These are phyloP conservation scores for Nakaseomyces kungkrabaensis DNA, from an alignment of 1,139 yeast genomes.

Conservation along the genomic window DNA sequence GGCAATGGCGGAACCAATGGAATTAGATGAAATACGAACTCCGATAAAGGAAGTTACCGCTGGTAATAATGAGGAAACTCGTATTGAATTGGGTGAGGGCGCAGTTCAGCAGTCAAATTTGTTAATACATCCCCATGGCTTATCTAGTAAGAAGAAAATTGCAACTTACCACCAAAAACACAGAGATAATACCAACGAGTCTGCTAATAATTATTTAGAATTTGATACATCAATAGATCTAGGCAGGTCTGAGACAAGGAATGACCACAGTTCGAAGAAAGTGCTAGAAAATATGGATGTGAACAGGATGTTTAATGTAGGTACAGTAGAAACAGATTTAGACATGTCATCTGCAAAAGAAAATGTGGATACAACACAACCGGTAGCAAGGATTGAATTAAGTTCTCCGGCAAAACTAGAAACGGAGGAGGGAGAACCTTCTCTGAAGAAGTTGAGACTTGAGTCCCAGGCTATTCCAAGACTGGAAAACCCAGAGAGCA, in stretches of 20 bases:
- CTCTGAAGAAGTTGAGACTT: constrained; percentile 14
- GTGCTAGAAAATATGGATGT: constrained; percentile 18
- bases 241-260: neutral
- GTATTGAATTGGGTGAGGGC: neutral
- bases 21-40: neutral
- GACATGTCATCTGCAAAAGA: neutral
- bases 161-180: neutral
- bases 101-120: neutral
- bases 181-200: neutral
- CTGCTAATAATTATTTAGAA: neutral
- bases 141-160: constrained; percentile 11
- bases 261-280: neutral
- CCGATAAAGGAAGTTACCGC: neutral
- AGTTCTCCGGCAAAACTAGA: constrained; percentile 15
- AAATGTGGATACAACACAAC: constrained; percentile 9
- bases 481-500: constrained; percentile 7
- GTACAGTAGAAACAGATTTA: neutral
- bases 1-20: neutral
- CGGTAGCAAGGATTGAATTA: constrained; percentile 14
- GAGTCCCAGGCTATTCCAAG: constrained; percentile 13
- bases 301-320: constrained; percentile 14
- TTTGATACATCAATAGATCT: constrained; percentile 4
- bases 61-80: neutral
- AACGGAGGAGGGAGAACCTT: constrained; percentile 12
- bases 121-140: constrained; percentile 16